Base-by-base conservation (phyloP, 2,329 filamentous ascomycete genomes). In the Fusarium caatingaense region DNA sequence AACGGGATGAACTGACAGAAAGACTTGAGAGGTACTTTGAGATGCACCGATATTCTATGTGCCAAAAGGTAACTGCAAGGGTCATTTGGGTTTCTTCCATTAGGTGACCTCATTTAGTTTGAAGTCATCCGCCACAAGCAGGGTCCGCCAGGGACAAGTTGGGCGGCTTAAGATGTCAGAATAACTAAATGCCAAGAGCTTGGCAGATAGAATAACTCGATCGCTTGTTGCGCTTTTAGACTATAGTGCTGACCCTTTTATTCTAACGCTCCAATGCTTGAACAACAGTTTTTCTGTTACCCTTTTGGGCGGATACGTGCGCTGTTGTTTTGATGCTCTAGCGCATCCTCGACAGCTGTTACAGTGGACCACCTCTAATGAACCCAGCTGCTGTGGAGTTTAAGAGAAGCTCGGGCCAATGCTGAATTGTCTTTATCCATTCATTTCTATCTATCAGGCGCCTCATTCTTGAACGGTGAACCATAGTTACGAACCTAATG, bases 101-200 rank as follows among this genome's bases (percentile, higher is more conserved):
- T 42, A 61, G 20, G 62, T 71, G 59, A 71, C 60, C 56, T 71
- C 68, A 71, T 61, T 53, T 53, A 20, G 32, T 42, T 53, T 23
- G 45, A 58, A 64, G 68, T 71, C 68, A 70, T 65, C 46, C 64
- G 61, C 46, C 56, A 45, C 66, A 51, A 57, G 48, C 64, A 69
- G 66, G 61, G 61, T 69, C 66, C 66, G 63, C 56, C 66, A 64
- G 63, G 67, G 67, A 64, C 67, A 56, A 56, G 55, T 51, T 34
- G 50, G 46, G 64, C 56, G 46, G 37, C 34, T 0, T 37, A 37
- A 3, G 1, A 6, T 4, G 34, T 37, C 34, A 37, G 34, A 37
- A 37, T 37, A n/a, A 37, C 10, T 12, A 1, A 1, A 37, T 37
- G 34, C 34, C 34, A 37, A 37, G 34, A 37, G 34, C 3, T 7